These are phyloP conservation scores for Sicyos baderoa DNA, from an alignment of 306 rosid species.

Conservation along the genomic window DNA sequence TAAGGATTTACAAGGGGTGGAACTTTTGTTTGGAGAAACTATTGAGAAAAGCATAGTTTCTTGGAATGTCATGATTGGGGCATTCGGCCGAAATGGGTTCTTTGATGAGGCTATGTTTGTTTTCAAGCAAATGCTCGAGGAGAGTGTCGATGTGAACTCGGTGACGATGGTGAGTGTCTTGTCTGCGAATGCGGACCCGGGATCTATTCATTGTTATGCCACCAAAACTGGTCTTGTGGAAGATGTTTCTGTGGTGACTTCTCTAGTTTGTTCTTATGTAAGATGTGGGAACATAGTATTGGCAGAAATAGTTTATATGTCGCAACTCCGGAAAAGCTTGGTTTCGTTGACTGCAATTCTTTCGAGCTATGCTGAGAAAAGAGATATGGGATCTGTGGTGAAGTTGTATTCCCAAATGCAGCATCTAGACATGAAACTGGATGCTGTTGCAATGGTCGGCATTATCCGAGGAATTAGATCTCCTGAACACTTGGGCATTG, in stretches of 20 bases:
- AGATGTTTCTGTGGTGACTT: slow-evolving; percentile 5
- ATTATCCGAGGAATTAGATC: slow-evolving; percentile 7
- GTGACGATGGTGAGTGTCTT: slow-evolving; percentile 13
- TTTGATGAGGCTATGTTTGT: slow-evolving; percentile 11
- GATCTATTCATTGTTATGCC: slow-evolving; percentile 9
- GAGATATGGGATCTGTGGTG: slow-evolving; percentile 9
- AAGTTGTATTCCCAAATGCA: neutral
- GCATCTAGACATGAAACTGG: slow-evolving; percentile 8
- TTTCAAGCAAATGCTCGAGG: slow-evolving; percentile 10
- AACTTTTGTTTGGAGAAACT: slow-evolving; percentile 10
- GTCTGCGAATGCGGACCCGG: slow-evolving; percentile 10
- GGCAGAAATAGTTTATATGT: slow-evolving; percentile 8
- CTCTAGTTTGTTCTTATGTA: slow-evolving; percentile 13
- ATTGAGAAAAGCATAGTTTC: slow-evolving; percentile 1
- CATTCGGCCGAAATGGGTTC: slow-evolving; percentile 14
- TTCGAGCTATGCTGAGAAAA: slow-evolving; percentile 12
- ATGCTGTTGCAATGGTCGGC: slow-evolving; percentile 14
- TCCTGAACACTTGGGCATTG: neutral
- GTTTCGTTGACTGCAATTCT: slow-evolving; percentile 4
- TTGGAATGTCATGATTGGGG: slow-evolving; percentile 17
- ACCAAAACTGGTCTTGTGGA: slow-evolving; percentile 15
- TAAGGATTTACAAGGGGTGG: slow-evolving; percentile 8
- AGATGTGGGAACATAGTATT: neutral
- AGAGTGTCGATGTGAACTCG: neutral
- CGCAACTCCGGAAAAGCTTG: slow-evolving; percentile 2